Evolutionary conservation across 805 yeast genomes (phyloP).

Genomic region (Myxozyma geophila): DNA sequence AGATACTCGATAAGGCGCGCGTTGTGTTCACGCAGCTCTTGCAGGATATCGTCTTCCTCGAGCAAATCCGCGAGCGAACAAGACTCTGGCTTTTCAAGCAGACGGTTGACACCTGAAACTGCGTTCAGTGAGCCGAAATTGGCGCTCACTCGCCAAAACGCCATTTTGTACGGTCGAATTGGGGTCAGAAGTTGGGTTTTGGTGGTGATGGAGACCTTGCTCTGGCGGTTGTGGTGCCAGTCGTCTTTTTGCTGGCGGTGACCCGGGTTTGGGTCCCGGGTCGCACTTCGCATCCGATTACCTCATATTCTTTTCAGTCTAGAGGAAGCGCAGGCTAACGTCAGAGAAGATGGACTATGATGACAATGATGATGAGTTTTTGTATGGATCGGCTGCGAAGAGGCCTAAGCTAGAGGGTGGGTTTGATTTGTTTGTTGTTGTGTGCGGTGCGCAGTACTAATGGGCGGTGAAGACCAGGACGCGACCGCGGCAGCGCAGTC

Average conservation of each 20-base stretch:
- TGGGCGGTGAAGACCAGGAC: slow-evolving; percentile 23
- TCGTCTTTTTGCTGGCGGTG: not conserved
- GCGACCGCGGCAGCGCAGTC: slow-evolving; percentile 27
- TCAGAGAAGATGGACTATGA: slow-evolving; percentile 34
- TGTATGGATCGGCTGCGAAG: slow-evolving; percentile 56
- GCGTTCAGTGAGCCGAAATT: slow-evolving; percentile 52
- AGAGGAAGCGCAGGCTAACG: not conserved
- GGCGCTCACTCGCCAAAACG: slow-evolving; percentile 66
- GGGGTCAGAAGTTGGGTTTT: not conserved
- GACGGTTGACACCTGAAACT: slow-evolving; percentile 40
- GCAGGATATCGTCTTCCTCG: slow-evolving; percentile 74
- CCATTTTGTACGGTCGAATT: slow-evolving; percentile 42
- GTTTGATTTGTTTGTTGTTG: slow-evolving; percentile 2
- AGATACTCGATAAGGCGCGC: slow-evolving; percentile 77
- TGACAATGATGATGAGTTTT: slow-evolving; percentile 72
- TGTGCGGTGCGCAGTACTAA: not conserved
- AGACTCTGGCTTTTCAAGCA: slow-evolving; percentile 52
- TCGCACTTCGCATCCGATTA: not conserved
- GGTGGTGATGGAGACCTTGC: not conserved
- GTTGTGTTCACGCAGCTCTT: slow-evolving; percentile 73
- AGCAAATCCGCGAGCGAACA: slow-evolving; percentile 56
- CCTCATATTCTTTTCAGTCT: not conserved
- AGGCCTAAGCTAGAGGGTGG: slow-evolving; percentile 39
- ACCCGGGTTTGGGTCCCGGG: not conserved
- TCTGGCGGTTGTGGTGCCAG: not conserved